phyloP scores from a whole-genome alignment of 1,284 basidiomycete genomes.

The Lentinula novae-zelandiae region DNA sequence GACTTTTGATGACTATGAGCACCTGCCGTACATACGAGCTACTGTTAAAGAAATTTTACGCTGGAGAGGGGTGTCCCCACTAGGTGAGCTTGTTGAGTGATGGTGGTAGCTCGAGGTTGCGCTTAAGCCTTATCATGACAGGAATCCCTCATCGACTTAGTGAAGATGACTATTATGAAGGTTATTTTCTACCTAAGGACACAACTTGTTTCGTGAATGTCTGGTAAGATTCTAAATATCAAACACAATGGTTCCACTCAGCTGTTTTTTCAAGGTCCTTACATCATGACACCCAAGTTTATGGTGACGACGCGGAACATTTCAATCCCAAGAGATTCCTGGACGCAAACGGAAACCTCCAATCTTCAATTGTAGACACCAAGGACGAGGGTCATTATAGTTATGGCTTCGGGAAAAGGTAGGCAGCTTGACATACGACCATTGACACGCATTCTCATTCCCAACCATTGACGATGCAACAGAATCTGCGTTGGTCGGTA shows the following conservation, averaged over 20 bases:
- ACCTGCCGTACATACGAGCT: conserved; percentile 1
- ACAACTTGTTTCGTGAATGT: conserved; percentile 16
- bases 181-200: conserved; percentile 15
- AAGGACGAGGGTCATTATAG: conserved; percentile 18
- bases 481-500: conserved; percentile 14
- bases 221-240: conserved; percentile 7
- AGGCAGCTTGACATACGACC: background rate
- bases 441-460: background rate
- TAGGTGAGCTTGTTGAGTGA: conserved; percentile 4
- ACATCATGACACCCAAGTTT: conserved; percentile 14
- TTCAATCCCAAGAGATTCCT: conserved; percentile 16
- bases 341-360: conserved; percentile 11
- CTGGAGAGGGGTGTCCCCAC: conserved; percentile 12
- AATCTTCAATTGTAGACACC: conserved; percentile 9
- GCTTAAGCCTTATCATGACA: background rate
- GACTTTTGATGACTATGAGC: background rate
- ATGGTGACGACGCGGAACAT: conserved; percentile 15
- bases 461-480: background rate
- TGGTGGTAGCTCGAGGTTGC: background rate
- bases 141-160: conserved; percentile 3
- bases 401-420: conserved; percentile 18
- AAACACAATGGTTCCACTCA: background rate
- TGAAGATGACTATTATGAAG: conserved; percentile 17
- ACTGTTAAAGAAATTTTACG: conserved; percentile 13
- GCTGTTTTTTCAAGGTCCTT: conserved; percentile 14